Base-by-base conservation (phyloP, 1,139 yeast species). In the Yamadazyma songkhlaensis region DNA sequence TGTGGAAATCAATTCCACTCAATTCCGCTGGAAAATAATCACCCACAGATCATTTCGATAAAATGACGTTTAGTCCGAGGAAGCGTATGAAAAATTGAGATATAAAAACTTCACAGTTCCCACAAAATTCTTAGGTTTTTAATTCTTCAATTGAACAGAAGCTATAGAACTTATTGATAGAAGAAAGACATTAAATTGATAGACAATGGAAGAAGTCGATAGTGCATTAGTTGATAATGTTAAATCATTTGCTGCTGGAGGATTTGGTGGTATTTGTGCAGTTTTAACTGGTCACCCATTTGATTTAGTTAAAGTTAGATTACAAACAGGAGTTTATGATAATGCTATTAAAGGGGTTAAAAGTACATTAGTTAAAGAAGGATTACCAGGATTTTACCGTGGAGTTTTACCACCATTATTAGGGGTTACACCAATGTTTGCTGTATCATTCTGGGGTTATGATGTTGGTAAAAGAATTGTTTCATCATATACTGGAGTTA, bases 351-450 rank as follows among this genome's bases (percentile, higher is more conserved):
- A 79, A 37, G 94, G 95, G 25, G 73, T 88, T 29, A 76, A 71
- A 51, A 75, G 74, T 34, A 88, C 95, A 3, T 49, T 92, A 32
- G 77, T 77, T 14, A 73, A 75, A 28, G 90, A 86, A 45, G 95
- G 96, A 1, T 76, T 79, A 11, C 55, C 71, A 9, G 97, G 97
- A 1, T 76, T 92, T 46, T 92, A 87, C 62, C 67, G 92, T 51
- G 96, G 96, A 41, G 95, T 87, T 22, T 72, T 82, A 25, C 95
- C 96, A 9, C 98, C 98, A 5, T 68, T 92, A 37, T 61, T 86
- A 22, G 98, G 98, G 24, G 97, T 92, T 22, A 92, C 97, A 0
- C 98, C 98, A 29, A 92, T 92, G 88, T 92, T 92, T 69, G 97
- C 97, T 9, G 94, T 92, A 25, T 86, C 96, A 2, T 92, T 92